Percentiles rank a stretch among this genome's conserved stretches.
Conservation (phyloP, 176 grass and related monocot genomes). For the Avena eriantha region DNA sequence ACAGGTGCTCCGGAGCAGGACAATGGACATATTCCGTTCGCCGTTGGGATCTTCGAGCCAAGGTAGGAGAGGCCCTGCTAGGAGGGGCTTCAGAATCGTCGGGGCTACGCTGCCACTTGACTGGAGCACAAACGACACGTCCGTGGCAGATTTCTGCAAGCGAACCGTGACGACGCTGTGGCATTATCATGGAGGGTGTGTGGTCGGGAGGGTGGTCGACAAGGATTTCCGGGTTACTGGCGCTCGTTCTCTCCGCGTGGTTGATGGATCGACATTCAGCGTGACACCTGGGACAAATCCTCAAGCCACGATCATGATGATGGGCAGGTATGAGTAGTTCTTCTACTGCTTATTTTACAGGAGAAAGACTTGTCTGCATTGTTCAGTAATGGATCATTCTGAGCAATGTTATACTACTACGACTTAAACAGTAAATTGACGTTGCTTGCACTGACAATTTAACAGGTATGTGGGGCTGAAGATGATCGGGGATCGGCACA, state of each 20-base stretch:
- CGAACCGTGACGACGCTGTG: slow-evolving; percentile 78
- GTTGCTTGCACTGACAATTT: slow-evolving; percentile 1
- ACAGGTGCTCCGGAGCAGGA: slow-evolving; percentile 60
- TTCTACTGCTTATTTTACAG: not conserved
- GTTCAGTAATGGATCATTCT: not conserved
- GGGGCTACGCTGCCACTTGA: slow-evolving; percentile 60
- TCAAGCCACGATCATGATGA: slow-evolving; percentile 93
- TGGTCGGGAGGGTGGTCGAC: slow-evolving; percentile 76
- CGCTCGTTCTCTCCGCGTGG: slow-evolving; percentile 58
- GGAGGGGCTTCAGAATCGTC: slow-evolving; percentile 70
- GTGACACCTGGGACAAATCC: slow-evolving; percentile 90
- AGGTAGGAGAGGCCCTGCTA: slow-evolving; percentile 41
- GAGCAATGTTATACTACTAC: not conserved
- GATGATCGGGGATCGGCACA: slow-evolving; percentile 66
- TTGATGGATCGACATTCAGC: slow-evolving; percentile 73
- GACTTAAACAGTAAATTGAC: not conserved
- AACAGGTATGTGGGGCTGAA: slow-evolving; percentile 73
- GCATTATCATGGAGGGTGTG: slow-evolving; percentile 94
- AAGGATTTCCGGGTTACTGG: slow-evolving; percentile 72
- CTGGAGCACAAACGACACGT: slow-evolving; percentile 52
- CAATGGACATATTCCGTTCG: slow-evolving; percentile 65
- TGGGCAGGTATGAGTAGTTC: slow-evolving; percentile 70
- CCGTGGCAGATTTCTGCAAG: slow-evolving; percentile 65
- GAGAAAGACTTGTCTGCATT: not conserved
- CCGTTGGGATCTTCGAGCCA: slow-evolving; percentile 28